Evolutionary conservation across 1,284 basidiomycete species (phyloP), one percentile per base, ranked within the genome.

Genomic region (Amylostereum areolatum): DNA sequence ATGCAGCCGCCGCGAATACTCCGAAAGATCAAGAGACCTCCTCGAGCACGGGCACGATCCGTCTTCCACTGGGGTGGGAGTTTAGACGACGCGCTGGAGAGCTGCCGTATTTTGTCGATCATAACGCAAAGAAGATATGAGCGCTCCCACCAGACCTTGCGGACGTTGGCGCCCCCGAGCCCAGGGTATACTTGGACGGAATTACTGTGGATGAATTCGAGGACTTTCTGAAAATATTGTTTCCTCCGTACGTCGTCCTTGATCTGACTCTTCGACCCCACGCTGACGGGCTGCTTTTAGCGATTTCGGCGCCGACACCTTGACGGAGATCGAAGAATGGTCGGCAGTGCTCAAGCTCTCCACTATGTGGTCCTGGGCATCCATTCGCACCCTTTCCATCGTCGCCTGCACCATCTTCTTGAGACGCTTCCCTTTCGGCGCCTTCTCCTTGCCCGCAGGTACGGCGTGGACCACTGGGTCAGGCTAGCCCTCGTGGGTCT

Each of bases 331-430:
- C 8, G 27, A 43, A n/a, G 34, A 54, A 8, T 54, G 50, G 53
- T 46, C 28, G 28, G 33, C 48, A 11, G 50, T 48, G 39, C 48
- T 53, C 33, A 45, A 47, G 37, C 51, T 51, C 28, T 48, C 51
- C 10, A 46, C 48, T 3, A 51, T 50, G 48, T 50, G 51, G 47
- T 10, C n/a, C 47, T 49, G 43, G 41, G 45, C 7, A 8, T 39
- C 37, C 12, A 25, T 39, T 25, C 37, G 37, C 7, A 39, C 5
- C 7, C 37, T 39, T n/a, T 6, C 37, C 6, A 39, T 39, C 37
- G 12, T 6, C 12, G 27, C 37, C 37, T 39, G n/a, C n/a, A 39
- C n/a, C 37, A 6, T n/a, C 7, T n/a, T 6, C 37, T 39, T 25
- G 12, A 25, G 6, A 25, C 6, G 7, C 7, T 25, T 12, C 37